Evolutionary conservation across 1,284 basidiomycete genomes (phyloP).

Genomic region (Ganoderma resinaceum): DNA sequence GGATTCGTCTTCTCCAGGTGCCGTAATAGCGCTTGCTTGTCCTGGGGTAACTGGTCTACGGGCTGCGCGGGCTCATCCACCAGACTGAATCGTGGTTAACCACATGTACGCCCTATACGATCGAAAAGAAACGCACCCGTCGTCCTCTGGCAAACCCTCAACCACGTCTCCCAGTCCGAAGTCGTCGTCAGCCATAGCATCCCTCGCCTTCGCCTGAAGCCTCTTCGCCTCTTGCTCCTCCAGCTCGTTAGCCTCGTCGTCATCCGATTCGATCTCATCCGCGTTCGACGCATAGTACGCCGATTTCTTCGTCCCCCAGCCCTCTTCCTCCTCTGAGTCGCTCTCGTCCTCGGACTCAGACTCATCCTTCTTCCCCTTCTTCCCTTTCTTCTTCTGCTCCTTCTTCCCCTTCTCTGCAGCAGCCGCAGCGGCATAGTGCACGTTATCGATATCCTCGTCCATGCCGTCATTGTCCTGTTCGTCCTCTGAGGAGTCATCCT

Average conservation of each 20-base stretch:
- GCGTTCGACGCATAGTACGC: constrained; percentile 90
- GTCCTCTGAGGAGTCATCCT: constrained; percentile 52
- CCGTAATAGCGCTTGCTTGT: constrained; percentile 71
- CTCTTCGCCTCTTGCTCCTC: constrained; percentile 89
- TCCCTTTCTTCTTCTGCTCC: constrained; percentile 47
- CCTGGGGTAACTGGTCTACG: constrained; percentile 50
- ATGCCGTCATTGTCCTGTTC: constrained; percentile 51
- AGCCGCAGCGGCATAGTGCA: constrained; percentile 30
- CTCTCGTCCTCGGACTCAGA: constrained; percentile 45
- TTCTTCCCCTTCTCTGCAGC: constrained; percentile 43
- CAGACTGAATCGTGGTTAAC: constrained; percentile 35
- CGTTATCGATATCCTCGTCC: constrained; percentile 47
- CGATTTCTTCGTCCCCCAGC: constrained; percentile 81
- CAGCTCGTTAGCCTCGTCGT: constrained; percentile 85
- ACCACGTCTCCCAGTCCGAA: constrained; percentile 82
- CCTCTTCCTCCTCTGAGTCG: constrained; percentile 63
- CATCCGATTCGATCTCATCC: constrained; percentile 79
- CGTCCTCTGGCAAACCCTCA: constrained; percentile 47
- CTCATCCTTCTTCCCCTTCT: constrained; percentile 41
- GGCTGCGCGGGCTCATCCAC: constrained; percentile 44
- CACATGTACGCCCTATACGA: neutral
- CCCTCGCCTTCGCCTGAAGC: constrained; percentile 79
- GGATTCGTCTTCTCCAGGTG: constrained; percentile 85
- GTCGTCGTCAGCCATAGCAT: constrained; percentile 79
- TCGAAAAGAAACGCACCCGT: constrained; percentile 49